Evolutionary conservation across 2,329 filamentous ascomycete species (phyloP), one percentile per base, ranked within the genome.

Genomic region (Cladosporium velox): DNA sequence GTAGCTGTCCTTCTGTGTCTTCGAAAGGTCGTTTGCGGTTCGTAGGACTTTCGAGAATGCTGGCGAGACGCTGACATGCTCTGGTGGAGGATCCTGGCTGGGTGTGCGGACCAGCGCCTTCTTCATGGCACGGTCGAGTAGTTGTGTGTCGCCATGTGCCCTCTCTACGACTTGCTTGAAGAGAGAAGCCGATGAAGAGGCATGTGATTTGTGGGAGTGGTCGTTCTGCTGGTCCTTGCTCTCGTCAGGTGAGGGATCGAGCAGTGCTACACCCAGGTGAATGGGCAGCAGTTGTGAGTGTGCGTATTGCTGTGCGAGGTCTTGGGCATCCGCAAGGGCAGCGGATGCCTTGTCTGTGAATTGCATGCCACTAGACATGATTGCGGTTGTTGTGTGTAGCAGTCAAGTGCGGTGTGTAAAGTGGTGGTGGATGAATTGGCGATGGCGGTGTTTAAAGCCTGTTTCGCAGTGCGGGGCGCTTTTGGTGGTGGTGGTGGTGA

Each of bases 1-100:
- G 79, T 89, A 99, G 70, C 88, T 92, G 77, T 99, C 95, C 74
- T 97, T 98, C 75, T 99, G 95, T n/a, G 93, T 93, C 81, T 96
- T 97, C 73, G 96, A 94, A 64, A 99, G 80, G 35, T 98, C 93
- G 77, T 91, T 89, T 2, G 95, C 93, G 71, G 91, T 88, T 72
- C 93, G 87, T 61, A 99, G 84, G 66, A 97, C 86, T 72, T 90
- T 91, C 69, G 90, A 88, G 79, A 98, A 93, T 10, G 88, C 84
- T 0, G 93, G 92, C 12, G 93, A 89, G 73, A 96, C 88, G 64
- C 91, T 88, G 65, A 96, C 89, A 72, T 90, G 88, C 76, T 98
- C 94, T 67, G 95, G 95, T 14, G 95, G 93, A 15, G 95, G 95
- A 72, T 97, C 92, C 81, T 99, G 95, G 76, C 91, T 96, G 4